Base-by-base conservation (phyloP, 345 rosid genomes). In the Salix brachista region DNA sequence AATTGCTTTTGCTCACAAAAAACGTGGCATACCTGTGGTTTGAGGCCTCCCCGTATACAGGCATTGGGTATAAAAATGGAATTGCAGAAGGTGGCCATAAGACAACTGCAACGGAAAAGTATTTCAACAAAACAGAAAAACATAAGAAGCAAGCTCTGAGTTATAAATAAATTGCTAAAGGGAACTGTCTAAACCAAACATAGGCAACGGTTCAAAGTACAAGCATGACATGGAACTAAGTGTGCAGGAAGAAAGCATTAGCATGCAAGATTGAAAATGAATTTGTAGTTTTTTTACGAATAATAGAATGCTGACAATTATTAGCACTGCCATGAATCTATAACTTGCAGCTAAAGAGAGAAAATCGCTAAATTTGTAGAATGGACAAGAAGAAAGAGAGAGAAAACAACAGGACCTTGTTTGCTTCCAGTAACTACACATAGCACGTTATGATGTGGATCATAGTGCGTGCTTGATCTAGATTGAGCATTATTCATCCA, bases 81-180 rank as follows among this genome's bases (percentile, higher is more conserved):
- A 90, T 90, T 65, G 97, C 93, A 54, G 90, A 92, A 80, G 99
- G 98, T 52, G 97, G 91, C 94, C 98, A 96, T 77, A 91, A 79
- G 73, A 86, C 85, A 86, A 96, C 99, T 91, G 91, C 81, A 78
- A 78, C 17, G 68, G 50, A 61, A 52, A 75, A 65, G 16, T 52
- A 28, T 28, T 58, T 9, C 8, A 46, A 37, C 16, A 10, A 12
- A 67, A 75, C 52, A 50, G 72, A 66, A 6, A 75, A 48, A 75
- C 37, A 50, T 9, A 32, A 54, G 67, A 25, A 34, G 39, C 23
- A 54, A 37, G 48, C 10, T 65, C n/a, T 58, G 36, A 62, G n/a
- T 42, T 30, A 21, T 67, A 52, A 23, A 60, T 21, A 32, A 17
- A 5, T 6, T 17, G 42, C 7, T 14, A 14, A 5, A 56, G 13